Conservation (phyloP, 306 rosid genomes). For the Trifolium pratense region DNA sequence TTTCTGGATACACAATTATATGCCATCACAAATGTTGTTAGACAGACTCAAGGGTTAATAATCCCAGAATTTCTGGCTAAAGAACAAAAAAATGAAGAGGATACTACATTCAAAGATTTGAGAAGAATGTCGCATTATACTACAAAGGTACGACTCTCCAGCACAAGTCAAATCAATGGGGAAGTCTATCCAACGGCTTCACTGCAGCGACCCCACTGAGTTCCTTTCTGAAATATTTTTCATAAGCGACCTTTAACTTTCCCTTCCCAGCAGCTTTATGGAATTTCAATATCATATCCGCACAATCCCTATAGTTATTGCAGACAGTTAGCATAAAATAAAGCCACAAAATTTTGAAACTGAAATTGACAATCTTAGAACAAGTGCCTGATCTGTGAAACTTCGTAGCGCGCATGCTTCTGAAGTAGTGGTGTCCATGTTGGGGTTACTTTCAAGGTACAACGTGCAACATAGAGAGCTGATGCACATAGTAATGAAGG, state of each 20-base stretch:
- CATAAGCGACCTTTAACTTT: slow-evolving; percentile 63
- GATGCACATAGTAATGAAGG: slow-evolving; percentile 89
- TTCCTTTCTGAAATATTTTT: slow-evolving; percentile 67
- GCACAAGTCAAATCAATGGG: slow-evolving; percentile 48
- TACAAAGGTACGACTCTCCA: slow-evolving; percentile 10
- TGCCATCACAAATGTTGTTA: too few relatives aligned
- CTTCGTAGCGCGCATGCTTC: slow-evolving; percentile 73
- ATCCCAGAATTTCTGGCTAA: too few relatives aligned
- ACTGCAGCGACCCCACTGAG: slow-evolving; percentile 60
- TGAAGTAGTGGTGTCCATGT: slow-evolving; percentile 78
- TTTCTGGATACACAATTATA: too few relatives aligned
- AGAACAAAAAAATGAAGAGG: background rate
- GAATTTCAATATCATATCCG: slow-evolving; percentile 72
- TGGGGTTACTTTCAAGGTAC: slow-evolving; percentile 67
- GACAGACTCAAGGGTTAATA: too few relatives aligned
- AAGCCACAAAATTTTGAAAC: slow-evolving; percentile 25
- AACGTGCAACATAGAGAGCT: slow-evolving; percentile 83
- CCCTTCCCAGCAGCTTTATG: slow-evolving; percentile 70
- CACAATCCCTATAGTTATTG: slow-evolving; percentile 60
- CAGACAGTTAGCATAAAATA: slow-evolving; percentile 22
- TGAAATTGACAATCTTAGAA: background rate
- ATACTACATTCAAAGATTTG: slow-evolving; percentile 6
- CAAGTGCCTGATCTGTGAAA: slow-evolving; percentile 68
- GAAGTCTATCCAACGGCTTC: slow-evolving; percentile 70
- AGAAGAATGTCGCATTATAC: background rate